phyloP scores from a whole-genome alignment of 495 filamentous ascomycete species.

The Hypoxylon lenormandii region DNA sequence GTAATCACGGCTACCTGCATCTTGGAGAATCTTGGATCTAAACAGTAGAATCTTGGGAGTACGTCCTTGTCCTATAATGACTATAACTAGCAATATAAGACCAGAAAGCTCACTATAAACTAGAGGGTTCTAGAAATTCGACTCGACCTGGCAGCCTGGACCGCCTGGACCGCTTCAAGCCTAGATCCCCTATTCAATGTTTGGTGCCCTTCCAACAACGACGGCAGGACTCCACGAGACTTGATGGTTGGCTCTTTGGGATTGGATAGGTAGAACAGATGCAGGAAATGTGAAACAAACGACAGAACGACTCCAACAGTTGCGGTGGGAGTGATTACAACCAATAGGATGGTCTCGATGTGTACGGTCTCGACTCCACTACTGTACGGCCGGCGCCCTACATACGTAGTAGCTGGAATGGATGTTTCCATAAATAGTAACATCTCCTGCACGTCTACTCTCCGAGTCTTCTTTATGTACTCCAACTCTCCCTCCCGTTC shows the following conservation, averaged over 20 bases:
- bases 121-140: neutral
- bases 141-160: neutral
- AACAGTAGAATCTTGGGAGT: neutral
- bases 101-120: neutral
- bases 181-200: neutral
- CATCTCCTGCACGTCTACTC: constrained; percentile 26
- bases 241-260: constrained; percentile 4
- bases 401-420: constrained; percentile 16
- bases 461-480: constrained; percentile 20
- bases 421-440: constrained; percentile 42
- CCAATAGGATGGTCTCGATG: constrained; percentile 22
- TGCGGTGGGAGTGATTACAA: constrained; percentile 20
- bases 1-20: neutral
- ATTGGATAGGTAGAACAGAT: constrained; percentile 26
- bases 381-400: constrained; percentile 35
- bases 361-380: constrained; percentile 19
- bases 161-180: no score
- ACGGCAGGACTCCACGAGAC: neutral
- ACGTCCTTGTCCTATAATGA: neutral
- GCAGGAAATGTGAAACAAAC: constrained; percentile 43
- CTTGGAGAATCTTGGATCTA: neutral
- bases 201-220: neutral
- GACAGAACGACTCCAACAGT: constrained; percentile 29
- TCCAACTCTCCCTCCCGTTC: constrained; percentile 40
- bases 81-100: neutral